Percentiles rank a stretch among this genome's conserved stretches.
Conservation (phyloP, 2,329 filamentous ascomycete genomes). For the Talaromyces sp. region DNA sequence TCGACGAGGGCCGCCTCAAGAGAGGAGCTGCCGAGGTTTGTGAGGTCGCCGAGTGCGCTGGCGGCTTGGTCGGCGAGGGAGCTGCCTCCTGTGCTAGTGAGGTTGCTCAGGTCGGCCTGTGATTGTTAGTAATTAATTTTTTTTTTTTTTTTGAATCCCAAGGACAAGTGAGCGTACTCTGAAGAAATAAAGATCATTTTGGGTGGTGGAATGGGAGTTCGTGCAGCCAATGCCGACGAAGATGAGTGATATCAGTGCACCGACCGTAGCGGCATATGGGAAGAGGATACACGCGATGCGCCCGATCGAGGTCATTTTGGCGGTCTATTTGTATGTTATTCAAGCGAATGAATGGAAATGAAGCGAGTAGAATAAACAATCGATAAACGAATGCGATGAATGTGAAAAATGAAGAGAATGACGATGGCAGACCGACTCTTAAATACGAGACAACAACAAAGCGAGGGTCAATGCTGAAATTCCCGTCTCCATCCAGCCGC, state of each 20-base stretch:
- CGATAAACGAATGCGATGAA: slow-evolving; percentile 2
- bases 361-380: neutral
- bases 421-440: neutral
- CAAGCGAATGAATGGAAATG: neutral
- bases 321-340: neutral
- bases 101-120: slow-evolving; percentile 60
- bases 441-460: neutral
- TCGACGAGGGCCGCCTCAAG: slow-evolving; percentile 33
- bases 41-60: slow-evolving; percentile 25
- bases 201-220: slow-evolving; percentile 47
- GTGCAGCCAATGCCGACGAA: slow-evolving; percentile 60
- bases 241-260: slow-evolving; percentile 67
- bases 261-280: slow-evolving; percentile 79
- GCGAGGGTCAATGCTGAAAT: neutral
- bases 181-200: slow-evolving; percentile 58
- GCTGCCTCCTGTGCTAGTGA: slow-evolving; percentile 52
- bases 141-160: too few species aligned
- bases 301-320: slow-evolving; percentile 67
- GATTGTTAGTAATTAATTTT: neutral
- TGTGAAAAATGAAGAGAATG: neutral
- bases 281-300: slow-evolving; percentile 82
- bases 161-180: slow-evolving; percentile 28
- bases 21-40: slow-evolving; percentile 20
- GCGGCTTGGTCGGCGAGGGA: slow-evolving; percentile 13
- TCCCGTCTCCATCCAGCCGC: neutral